These are phyloP conservation scores for Pythium folliculosum DNA, from an alignment of 352 stramenopile genomes.

Conservation along the genomic window DNA sequence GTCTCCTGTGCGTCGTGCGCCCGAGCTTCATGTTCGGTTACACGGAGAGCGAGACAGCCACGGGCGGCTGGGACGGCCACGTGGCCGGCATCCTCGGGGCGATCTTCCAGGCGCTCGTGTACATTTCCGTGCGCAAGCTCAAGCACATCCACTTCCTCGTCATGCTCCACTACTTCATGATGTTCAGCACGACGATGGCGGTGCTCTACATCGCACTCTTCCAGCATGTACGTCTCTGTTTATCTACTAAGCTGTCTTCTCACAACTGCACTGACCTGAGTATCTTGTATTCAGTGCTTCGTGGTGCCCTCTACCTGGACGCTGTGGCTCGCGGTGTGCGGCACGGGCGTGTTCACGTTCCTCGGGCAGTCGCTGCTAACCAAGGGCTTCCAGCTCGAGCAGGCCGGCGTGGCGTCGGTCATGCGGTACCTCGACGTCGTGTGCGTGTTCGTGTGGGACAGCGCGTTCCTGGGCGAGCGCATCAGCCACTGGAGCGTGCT, in stretches of 20 bases:
- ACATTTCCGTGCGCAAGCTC: conserved; percentile 65
- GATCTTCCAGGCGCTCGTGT: conserved; percentile 68
- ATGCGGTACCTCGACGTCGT: conserved; percentile 87
- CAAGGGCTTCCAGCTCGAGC: conserved; percentile 82
- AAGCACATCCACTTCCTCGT: conserved; percentile 56
- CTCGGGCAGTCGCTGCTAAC: conserved; percentile 71
- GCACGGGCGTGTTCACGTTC: conserved; percentile 68
- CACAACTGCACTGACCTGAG: too few species aligned
- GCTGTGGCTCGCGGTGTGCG: conserved; percentile 54
- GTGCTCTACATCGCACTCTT: conserved; percentile 55
- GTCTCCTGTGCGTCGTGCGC: conserved; percentile 42
- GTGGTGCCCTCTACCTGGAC: conserved; percentile 39
- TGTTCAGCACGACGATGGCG: conserved; percentile 53
- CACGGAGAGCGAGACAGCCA: conserved; percentile 34
- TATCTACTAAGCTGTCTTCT: too few species aligned
- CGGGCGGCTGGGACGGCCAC: conserved; percentile 36
- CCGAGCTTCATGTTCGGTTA: conserved; percentile 46
- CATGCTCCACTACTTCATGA: conserved; percentile 82
- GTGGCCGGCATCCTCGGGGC: conserved; percentile 54
- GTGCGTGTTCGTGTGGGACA: conserved; percentile 84
- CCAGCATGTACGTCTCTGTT: conserved; percentile 24
- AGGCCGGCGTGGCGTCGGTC: conserved; percentile 78
- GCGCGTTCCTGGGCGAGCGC: conserved; percentile 51
- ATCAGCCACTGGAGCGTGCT: conserved; percentile 79
- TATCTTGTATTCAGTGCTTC: conserved; percentile 28